Evolutionary conservation across 2,329 filamentous ascomycete species (phyloP), one percentile per base, ranked within the genome.

Genomic region (Teratosphaeria destructans): DNA sequence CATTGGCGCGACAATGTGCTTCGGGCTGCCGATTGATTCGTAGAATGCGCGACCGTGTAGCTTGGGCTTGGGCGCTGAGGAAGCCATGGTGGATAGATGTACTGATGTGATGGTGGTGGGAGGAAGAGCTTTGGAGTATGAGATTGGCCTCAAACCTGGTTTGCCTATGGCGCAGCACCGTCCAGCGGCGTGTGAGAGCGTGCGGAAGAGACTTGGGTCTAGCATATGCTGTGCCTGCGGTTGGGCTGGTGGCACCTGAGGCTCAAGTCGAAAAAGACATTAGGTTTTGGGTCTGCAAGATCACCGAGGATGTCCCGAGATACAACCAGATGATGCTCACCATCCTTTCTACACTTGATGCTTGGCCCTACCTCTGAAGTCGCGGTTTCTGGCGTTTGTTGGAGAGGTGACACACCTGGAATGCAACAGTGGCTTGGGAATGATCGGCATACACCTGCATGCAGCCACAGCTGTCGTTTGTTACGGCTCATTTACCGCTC

Each of bases 1-100:
- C 94, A 99, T 99, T 39, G 94, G 94, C 37, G 94, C 94, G 59
- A 99, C 82, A 34, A 99, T 84, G 65, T 88, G 86, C 75, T 90
- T 96, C 1, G 94, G 94, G 61, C 88, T 92, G 26, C 94, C 94
- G 62, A 99, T 88, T 71, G 89, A 95, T 77, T 96, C 86, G 71
- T 97, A 99, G 73, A 99, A 97, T 12, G 88, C 89, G 60, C 94
- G 81, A 0, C 94, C 94, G 59, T 72, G 68, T 39, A 73, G 70
- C 63, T 72, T 73, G 54, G n/a, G 52, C 39, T 10, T 55, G 10
- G 54, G 14, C 19, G 43, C 54, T 2, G 54, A 34, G 39, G 62
- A 59, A 39, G 64, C 60, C 67, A 69, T 70, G 27, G 61, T 68
- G 27, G 62, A 55, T 55, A 60, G 53, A 5, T 34, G 23, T 23